A percentile compares a stretch with the other conserved stretches of the same genome.
Conservation (phyloP, 2,329 filamentous ascomycete species). For the Arthrinium phaeospermum region DNA sequence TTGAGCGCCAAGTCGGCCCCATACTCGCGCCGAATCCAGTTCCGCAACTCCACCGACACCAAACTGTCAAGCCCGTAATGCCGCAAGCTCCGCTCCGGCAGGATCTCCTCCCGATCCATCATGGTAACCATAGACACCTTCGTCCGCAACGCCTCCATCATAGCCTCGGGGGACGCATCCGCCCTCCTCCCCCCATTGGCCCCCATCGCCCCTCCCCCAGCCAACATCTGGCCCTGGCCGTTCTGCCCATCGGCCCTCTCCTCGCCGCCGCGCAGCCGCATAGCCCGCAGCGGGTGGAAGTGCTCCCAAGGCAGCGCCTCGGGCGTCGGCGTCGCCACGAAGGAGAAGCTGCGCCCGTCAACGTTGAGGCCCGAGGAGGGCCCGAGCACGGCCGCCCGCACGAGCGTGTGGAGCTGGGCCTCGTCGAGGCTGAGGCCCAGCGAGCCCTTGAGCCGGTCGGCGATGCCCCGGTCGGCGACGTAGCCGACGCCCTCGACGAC, state of each 20-base stretch:
- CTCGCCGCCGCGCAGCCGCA: neutral
- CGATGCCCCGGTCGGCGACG: conserved; percentile 16
- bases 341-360: neutral
- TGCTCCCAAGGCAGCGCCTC: conserved; percentile 6
- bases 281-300: neutral
- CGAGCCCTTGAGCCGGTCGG: conserved; percentile 15
- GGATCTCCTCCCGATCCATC: conserved; percentile 20
- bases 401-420: neutral
- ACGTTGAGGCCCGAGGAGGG: neutral
- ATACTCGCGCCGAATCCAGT: conserved; percentile 19
- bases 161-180: neutral
- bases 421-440: neutral
- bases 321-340: neutral
- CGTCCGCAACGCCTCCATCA: conserved; percentile 12
- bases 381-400: conserved; percentile 10
- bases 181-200: neutral
- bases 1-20: neutral
- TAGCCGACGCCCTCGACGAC: conserved; percentile 11
- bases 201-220: neutral
- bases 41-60: conserved; percentile 19
- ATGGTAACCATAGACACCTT: conserved; percentile 20
- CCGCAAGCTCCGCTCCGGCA: neutral
- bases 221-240: neutral
- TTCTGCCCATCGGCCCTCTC: neutral
- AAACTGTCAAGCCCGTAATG: conserved; percentile 20